Evolutionary conservation across 2,329 filamentous ascomycete species (phyloP), one percentile per base, ranked within the genome.

Genomic region (Cytospora mali): DNA sequence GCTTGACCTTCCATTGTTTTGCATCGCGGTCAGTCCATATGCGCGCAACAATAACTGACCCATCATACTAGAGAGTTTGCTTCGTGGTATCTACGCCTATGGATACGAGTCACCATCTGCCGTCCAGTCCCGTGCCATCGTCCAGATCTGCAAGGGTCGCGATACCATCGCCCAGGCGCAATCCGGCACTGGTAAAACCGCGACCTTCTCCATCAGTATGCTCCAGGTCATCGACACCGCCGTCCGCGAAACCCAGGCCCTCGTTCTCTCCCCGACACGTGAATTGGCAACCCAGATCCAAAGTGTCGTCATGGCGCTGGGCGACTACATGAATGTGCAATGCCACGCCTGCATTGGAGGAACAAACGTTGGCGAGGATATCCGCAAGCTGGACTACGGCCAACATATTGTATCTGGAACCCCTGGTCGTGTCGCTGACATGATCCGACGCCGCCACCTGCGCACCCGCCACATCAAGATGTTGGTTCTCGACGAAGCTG

Each of bases 291-390:
- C 97, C 81, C 95, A 99, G 84, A 99, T 99, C 76, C 95, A 99
- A 83, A 98, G 97, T 86, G 95, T 99, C 75, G 93, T 99, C 69
- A 89, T 98, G 75, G 95, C 95, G 76, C 96, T 99, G 69, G 95
- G 95, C 77, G 95, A 99, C 82, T 99, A 97, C 87, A 98, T 99
- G 95, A 95, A 92, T 81, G 87, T 99, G 72, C 91, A 97, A 82
- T 97, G 94, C 88, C 95, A 99, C 79, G 95, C 95, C 76, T 99
- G 95, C 83, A 98, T 99, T 81, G 95, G 95, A 80, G 95, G 96
- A 74, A 99, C 95, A 79, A 95, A 91, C 78, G 93, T 99, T 71
- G 91, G 95, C 77, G 96, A 99, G 69, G 95, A 98, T 83, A 98
- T 98, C 89, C 96, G 95, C 86, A 92, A 93, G 72, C 92, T 99